Percentiles rank a stretch among this genome's conserved stretches.
Conservation (phyloP, 345 rosid species). For the Abelmoschus esculentus region DNA sequence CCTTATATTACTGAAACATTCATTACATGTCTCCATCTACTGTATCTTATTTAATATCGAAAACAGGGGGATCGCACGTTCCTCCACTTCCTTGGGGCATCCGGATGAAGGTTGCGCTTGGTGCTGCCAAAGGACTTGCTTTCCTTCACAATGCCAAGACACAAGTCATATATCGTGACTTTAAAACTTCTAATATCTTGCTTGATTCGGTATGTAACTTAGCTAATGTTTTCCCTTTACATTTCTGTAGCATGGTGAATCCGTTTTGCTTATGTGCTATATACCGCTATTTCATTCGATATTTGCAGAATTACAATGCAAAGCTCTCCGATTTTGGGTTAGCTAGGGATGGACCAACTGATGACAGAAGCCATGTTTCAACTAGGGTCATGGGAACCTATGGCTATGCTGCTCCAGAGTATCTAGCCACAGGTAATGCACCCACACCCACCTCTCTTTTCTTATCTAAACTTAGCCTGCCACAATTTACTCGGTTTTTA, state of each 20-base stretch:
- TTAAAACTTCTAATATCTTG: slow-evolving; percentile 88
- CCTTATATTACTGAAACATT: not conserved
- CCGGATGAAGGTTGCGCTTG: slow-evolving; percentile 74
- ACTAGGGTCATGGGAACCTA: slow-evolving; percentile 89
- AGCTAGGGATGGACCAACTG: slow-evolving; percentile 92
- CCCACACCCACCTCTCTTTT: not conserved
- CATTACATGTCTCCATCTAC: not conserved
- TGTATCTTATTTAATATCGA: not conserved
- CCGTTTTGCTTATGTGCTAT: not conserved
- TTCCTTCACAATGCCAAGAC: slow-evolving; percentile 85
- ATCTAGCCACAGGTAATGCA: slow-evolving; percentile 70
- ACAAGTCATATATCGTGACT: slow-evolving; percentile 89
- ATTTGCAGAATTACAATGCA: slow-evolving; percentile 63
- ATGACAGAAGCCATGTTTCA: slow-evolving; percentile 82
- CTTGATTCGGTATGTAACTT: slow-evolving; percentile 57
- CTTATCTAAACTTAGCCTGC: too few relatives aligned
- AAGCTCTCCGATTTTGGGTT: slow-evolving; percentile 95
- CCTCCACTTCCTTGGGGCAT: slow-evolving; percentile 85
- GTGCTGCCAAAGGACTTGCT: slow-evolving; percentile 94
- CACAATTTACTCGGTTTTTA: too few relatives aligned
- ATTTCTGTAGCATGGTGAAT: slow-evolving; percentile 5
- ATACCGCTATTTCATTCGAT: slow-evolving; percentile 2
- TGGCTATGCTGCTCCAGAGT: slow-evolving; percentile 98
- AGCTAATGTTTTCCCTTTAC: not conserved
- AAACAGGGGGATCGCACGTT: slow-evolving; percentile 65